These are phyloP conservation scores for Yamadazyma kitorensis DNA, from an alignment of 805 yeast species.

Conservation along the genomic window DNA sequence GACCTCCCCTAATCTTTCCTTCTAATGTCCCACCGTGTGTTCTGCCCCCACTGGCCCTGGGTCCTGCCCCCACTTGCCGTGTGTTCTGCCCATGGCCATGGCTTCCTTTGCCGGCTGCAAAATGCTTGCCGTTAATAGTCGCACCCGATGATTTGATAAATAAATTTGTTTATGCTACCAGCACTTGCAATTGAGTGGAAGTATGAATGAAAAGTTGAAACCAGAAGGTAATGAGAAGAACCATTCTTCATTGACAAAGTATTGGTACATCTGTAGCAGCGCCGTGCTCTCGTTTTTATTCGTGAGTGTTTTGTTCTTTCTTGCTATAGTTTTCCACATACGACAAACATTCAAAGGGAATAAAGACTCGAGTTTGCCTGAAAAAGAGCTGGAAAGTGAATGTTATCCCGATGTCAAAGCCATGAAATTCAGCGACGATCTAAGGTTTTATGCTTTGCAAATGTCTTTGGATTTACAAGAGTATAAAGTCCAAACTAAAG, in stretches of 20 bases:
- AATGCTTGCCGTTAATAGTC: too few relatives aligned
- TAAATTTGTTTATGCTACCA: too few relatives aligned
- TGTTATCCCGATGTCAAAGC: constrained; percentile 34
- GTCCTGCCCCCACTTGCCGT: too few relatives aligned
- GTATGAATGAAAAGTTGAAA: constrained; percentile 3
- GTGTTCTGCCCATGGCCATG: too few relatives aligned
- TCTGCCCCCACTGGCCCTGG: too few relatives aligned
- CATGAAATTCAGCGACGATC: constrained; percentile 39
- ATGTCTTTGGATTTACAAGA: constrained; percentile 59
- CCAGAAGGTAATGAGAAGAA: neutral
- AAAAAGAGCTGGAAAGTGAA: constrained; percentile 18
- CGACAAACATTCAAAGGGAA: constrained; percentile 26
- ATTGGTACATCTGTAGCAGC: constrained; percentile 12
- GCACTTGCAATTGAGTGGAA: too few relatives aligned
- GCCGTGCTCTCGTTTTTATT: constrained; percentile 24
- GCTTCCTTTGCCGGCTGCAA: too few relatives aligned
- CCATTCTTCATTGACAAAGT: neutral
- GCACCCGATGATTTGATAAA: too few relatives aligned
- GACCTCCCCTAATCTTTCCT: too few relatives aligned
- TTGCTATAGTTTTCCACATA: constrained; percentile 31
- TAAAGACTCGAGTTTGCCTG: constrained; percentile 27
- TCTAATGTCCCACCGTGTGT: too few relatives aligned
- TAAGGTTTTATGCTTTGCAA: constrained; percentile 65
- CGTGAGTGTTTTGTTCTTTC: constrained; percentile 19
- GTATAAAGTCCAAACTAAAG: constrained; percentile 64